These are phyloP conservation scores for Apiospora marii DNA, from an alignment of 2,329 filamentous ascomycete species.

Conservation along the genomic window DNA sequence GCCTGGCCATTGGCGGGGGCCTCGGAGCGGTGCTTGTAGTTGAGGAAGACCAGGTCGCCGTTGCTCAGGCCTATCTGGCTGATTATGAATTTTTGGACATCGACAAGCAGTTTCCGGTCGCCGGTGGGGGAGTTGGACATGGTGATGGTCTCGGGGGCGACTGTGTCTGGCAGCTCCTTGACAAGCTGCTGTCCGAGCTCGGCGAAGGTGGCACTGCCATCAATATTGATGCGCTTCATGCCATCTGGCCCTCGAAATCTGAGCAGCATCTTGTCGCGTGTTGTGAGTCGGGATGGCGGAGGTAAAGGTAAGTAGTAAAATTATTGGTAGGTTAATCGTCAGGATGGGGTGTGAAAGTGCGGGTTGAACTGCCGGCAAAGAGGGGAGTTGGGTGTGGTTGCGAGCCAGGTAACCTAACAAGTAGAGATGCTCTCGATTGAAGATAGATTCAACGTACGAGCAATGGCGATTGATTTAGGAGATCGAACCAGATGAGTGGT, in stretches of 20 bases:
- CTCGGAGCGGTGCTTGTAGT: slow-evolving; percentile 72
- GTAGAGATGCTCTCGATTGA: too few species aligned
- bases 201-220: slow-evolving; percentile 76
- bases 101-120: slow-evolving; percentile 64
- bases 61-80: slow-evolving; percentile 72
- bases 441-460: background rate
- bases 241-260: slow-evolving; percentile 91
- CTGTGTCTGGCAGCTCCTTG: slow-evolving; percentile 65
- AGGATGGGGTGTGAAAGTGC: background rate
- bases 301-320: background rate
- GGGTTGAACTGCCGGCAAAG: background rate
- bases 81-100: slow-evolving; percentile 64
- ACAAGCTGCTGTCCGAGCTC: slow-evolving; percentile 66
- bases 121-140: slow-evolving; percentile 68
- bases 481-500: background rate
- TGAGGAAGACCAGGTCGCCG: slow-evolving; percentile 89
- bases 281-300: background rate
- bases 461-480: background rate
- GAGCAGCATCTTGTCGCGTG: slow-evolving; percentile 70
- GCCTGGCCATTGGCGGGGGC: slow-evolving; percentile 45
- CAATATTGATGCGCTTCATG: slow-evolving; percentile 84
- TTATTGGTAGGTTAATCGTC: background rate
- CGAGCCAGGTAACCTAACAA: too few species aligned
- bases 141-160: slow-evolving; percentile 66
- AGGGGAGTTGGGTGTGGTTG: background rate